Base-by-base conservation (phyloP, 176 grass and related monocot genomes). In the Alopecurus myosuroides region DNA sequence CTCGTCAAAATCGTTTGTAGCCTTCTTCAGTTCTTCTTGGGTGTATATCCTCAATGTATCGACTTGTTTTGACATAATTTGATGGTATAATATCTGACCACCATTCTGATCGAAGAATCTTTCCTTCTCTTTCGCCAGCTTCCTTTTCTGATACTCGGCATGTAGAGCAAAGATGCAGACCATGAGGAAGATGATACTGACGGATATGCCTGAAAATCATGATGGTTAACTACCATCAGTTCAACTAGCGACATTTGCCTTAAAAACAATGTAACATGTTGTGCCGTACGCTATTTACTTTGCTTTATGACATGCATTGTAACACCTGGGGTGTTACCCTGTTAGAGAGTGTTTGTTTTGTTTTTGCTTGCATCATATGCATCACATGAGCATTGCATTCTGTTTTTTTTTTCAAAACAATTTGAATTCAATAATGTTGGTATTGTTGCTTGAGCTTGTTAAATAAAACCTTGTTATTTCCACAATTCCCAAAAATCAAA, bases 81-180 rank as follows among this genome's bases (percentile, higher is more conserved):
- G 66, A 70, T 70, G 35, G 20, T 70, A 70, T 11, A 66, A 20
- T 66, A 66, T 35, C 63, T 66, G 63, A 36, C 63, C 63, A 66
- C 63, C 63, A 66, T 70, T 70, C 66, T 70, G 66, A 70, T 70
- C 66, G n/a, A 70, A 70, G 22, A 70, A 70, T 70, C 36, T 70
- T 13, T 70, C 36, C 36, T 70, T 70, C 36, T 70, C 36, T 41
- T 70, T 69, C 0, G 0, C 36, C 34, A 68, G 34, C 65, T 71
- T 71, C 37, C 22, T 71, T 71, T 71, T 71, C 68, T 71, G 68
- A 71, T 42, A 1, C 1, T 71, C 37, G 13, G n/a, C 68, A 14
- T 7, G 68, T 13, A 71, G 39, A 44, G 68, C 68, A 0, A 71
- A 71, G 37, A 71, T 71, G 23, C 68, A 71, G 6, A 71, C 11